Conservation (phyloP, 768 basidiomycete genomes). For the Strobilomyces confusus region DNA sequence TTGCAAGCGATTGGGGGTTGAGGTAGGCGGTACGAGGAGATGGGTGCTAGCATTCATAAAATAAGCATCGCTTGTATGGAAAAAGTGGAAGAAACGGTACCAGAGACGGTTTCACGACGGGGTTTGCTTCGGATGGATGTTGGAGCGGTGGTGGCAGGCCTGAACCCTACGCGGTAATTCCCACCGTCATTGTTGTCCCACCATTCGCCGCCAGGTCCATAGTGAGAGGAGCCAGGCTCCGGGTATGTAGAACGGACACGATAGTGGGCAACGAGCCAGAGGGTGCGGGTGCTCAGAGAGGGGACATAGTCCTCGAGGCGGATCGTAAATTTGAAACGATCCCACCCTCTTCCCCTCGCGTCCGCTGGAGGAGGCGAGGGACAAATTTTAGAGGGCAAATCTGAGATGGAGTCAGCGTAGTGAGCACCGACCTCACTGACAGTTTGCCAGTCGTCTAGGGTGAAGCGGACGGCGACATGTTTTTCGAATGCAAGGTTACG, state of each 20-base stretch:
- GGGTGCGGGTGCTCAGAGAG: conserved; percentile 44
- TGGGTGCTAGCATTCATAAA: conserved; percentile 5
- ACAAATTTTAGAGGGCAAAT: conserved; percentile 31
- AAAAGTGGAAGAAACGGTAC: conserved; percentile 4
- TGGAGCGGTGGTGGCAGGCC: conserved; percentile 5
- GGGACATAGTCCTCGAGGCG: conserved; percentile 68
- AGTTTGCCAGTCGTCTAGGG: conserved; percentile 92
- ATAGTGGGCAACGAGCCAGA: conserved; percentile 63
- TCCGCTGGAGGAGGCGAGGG: background rate
- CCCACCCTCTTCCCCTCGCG: conserved; percentile 37
- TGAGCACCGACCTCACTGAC: conserved; percentile 75
- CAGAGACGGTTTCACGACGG: conserved; percentile 22
- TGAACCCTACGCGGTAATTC: conserved; percentile 79
- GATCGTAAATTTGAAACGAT: conserved; percentile 58
- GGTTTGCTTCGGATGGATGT: background rate
- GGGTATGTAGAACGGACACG: conserved; percentile 23
- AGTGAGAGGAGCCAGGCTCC: conserved; percentile 13
- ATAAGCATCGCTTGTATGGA: background rate
- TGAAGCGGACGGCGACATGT: conserved; percentile 80
- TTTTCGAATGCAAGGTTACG: conserved; percentile 88
- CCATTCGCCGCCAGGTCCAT: conserved; percentile 63
- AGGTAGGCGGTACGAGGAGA: background rate
- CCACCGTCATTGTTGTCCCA: conserved; percentile 87
- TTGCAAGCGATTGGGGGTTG: conserved; percentile 3
- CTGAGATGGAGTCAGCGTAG: conserved; percentile 41